A percentile compares a stretch with the other conserved stretches of the same genome.
Evolutionary conservation across 2,329 filamentous ascomycete species (phyloP).

Genomic region (Dactylella cylindrospora): DNA sequence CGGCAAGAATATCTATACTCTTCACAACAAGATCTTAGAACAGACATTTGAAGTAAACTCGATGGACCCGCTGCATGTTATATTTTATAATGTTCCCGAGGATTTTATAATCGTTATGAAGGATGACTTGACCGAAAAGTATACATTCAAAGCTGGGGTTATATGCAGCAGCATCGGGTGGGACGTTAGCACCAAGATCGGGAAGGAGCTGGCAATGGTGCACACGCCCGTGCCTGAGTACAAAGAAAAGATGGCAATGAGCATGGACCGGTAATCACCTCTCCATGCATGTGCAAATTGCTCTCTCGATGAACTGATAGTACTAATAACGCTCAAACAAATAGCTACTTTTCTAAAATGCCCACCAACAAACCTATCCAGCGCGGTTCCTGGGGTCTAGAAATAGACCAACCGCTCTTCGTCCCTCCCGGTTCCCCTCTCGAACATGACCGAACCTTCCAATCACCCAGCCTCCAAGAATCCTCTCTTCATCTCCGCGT

Average conservation of each 20-base stretch:
- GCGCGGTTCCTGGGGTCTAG: slow-evolving; percentile 79
- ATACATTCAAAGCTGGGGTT: slow-evolving; percentile 72
- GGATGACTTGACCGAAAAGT: slow-evolving; percentile 69
- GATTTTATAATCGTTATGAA: slow-evolving; percentile 78
- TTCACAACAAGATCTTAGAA: slow-evolving; percentile 70
- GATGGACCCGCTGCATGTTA: slow-evolving; percentile 67
- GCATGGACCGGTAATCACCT: slow-evolving; percentile 71
- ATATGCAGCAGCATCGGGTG: slow-evolving; percentile 80
- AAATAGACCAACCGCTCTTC: slow-evolving; percentile 73
- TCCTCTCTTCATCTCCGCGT: slow-evolving; percentile 70
- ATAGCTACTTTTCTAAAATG: slow-evolving; percentile 78
- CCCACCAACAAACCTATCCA: slow-evolving; percentile 74
- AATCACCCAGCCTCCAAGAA: slow-evolving; percentile 61
- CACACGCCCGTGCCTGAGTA: slow-evolving; percentile 77
- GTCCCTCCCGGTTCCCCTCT: slow-evolving; percentile 70
- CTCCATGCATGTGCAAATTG: not conserved
- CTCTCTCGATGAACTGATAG: not conserved
- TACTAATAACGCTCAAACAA: not conserved
- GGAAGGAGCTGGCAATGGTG: slow-evolving; percentile 68
- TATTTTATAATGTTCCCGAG: slow-evolving; percentile 78
- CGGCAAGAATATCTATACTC: slow-evolving; percentile 53
- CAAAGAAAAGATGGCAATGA: slow-evolving; percentile 82
- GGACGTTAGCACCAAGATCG: slow-evolving; percentile 74
- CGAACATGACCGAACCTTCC: slow-evolving; percentile 58
- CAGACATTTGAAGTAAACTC: slow-evolving; percentile 63